Evolutionary conservation across 805 yeast genomes (phyloP).

Genomic region (Debaryomyces castellii): DNA sequence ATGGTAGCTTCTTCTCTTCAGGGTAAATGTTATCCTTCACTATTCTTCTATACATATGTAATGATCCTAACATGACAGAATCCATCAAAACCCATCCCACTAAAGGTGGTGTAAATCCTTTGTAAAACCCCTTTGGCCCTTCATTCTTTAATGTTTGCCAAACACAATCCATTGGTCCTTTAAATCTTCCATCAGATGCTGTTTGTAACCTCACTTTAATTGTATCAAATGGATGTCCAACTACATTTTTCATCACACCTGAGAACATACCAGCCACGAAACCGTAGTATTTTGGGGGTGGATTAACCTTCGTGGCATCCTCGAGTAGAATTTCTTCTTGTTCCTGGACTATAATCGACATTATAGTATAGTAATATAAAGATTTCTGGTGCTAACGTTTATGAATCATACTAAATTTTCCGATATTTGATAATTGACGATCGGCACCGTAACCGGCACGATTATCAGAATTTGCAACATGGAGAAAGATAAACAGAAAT

Average conservation of each 20-base stretch:
- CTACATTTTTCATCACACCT: conserved; percentile 83
- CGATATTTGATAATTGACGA: neutral
- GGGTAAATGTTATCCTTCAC: conserved; percentile 64
- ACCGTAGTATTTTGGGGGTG: conserved; percentile 63
- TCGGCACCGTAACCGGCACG: conserved; percentile 1
- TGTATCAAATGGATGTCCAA: conserved; percentile 93
- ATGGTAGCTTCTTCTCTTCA: conserved; percentile 63
- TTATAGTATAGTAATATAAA: neutral
- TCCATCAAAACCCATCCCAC: conserved; percentile 96
- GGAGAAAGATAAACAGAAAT: neutral
- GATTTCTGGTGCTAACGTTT: neutral
- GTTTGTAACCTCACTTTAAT: conserved; percentile 84
- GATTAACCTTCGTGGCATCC: conserved; percentile 15
- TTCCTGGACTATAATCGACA: conserved; percentile 8
- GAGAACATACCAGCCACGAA: conserved; percentile 87
- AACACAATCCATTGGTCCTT: conserved; percentile 82
- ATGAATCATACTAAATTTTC: neutral
- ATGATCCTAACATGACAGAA: conserved; percentile 83
- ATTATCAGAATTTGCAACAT: neutral
- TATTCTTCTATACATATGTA: conserved; percentile 71
- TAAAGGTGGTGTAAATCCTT: conserved; percentile 91
- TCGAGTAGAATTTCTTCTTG: conserved; percentile 22
- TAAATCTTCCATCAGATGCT: conserved; percentile 57
- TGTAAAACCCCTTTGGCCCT: conserved; percentile 77
- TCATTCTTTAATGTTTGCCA: conserved; percentile 68